These are phyloP conservation scores for Alternaria metachromatica DNA, from an alignment of 2,329 filamentous ascomycete genomes.

Conservation along the genomic window DNA sequence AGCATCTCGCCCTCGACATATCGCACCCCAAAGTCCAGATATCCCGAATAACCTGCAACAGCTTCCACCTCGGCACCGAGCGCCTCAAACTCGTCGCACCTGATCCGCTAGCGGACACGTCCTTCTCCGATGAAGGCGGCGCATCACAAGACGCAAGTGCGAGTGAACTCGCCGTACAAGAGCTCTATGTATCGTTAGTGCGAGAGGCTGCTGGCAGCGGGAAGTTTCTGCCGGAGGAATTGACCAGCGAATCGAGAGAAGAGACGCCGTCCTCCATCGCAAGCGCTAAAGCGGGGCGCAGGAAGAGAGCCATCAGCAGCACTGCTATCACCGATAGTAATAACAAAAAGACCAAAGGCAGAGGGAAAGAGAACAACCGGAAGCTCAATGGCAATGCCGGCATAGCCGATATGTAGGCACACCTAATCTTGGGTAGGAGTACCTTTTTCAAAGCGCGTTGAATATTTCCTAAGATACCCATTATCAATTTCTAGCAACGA, in stretches of 20 bases:
- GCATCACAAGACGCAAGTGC: conserved; percentile 36
- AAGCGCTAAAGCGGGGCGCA: conserved; percentile 21
- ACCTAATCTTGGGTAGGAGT: not conserved
- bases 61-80: conserved; percentile 49
- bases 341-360: conserved; percentile 34
- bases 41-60: conserved; percentile 51
- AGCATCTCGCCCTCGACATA: conserved; percentile 52
- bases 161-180: conserved; percentile 40
- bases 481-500: not conserved
- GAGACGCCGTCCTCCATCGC: conserved; percentile 34
- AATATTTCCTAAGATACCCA: not conserved
- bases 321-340: conserved; percentile 24
- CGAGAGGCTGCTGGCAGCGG: conserved; percentile 43
- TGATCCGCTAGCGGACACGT: conserved; percentile 31
- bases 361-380: conserved; percentile 27
- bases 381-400: not conserved
- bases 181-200: conserved; percentile 40
- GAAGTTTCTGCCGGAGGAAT: conserved; percentile 36
- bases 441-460: not conserved
- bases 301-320: conserved; percentile 39
- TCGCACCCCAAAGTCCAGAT: conserved; percentile 50
- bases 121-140: conserved; percentile 31
- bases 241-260: conserved; percentile 14
- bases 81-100: conserved; percentile 50
- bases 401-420: not conserved